Evolutionary conservation across 768 basidiomycete species (phyloP), one percentile per base, ranked within the genome.

Genomic region (Phaffia tasmanica): DNA sequence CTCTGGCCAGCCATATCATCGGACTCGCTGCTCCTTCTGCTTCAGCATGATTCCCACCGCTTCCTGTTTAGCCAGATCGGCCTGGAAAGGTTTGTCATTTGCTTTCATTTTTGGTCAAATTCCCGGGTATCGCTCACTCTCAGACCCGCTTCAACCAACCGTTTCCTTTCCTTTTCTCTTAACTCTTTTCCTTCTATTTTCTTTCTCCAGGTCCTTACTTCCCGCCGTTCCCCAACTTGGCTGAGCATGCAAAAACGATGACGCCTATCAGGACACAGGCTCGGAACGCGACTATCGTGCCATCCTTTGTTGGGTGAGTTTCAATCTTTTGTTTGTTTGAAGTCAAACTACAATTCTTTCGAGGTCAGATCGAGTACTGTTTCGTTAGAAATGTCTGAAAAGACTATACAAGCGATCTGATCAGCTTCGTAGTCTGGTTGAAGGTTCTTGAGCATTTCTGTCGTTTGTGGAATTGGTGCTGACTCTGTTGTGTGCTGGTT

Each of bases 241-340:
- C 63, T 21, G 62, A 64, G 51, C 63, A 61, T 54, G 46, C 57
- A 16, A 46, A 65, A 68, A 85, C 85, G 76, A 88, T 88, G 76
- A 80, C 83, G n/a, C 84, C 91, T 0, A 91, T 99, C 73, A 83
- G 83, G 72, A 99, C 94, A 0, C 82, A 89, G 67, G 89, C 89
- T 1, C 79, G 94, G 68, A 80, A 87, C 15, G 97, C 92, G 71
- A 95, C 93, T 11, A 87, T 99, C 74, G 80, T 99, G 1, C 94
- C 94, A 0, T 92, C 89, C 71, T 97, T 94, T 72, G 90, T 98
- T 58, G 94, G 94, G 91, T 92, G 72, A 68, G 86, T 76, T 18
- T 14, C 42, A 25, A 9, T 14, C 46, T 19, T 51, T 32, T 15
- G n/a, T 18, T 32, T 9, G 51, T 3, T 25, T n/a, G 27, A 48